phyloP scores from a whole-genome alignment of 306 rosid species.

The Acacia confusa region DNA sequence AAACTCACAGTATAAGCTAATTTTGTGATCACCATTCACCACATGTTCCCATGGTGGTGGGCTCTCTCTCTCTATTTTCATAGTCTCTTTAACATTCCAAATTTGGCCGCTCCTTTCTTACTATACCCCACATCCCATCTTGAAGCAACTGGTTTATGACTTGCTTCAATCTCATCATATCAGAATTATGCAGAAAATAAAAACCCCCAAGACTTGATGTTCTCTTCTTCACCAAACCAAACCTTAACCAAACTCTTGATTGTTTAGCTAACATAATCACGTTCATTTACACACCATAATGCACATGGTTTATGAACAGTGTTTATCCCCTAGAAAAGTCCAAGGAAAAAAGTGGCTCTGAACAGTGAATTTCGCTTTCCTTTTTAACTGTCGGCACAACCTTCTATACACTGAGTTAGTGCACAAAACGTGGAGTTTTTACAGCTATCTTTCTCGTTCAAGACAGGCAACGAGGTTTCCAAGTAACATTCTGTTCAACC shows the following conservation, averaged over 20 bases:
- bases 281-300: neutral
- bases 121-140: neutral
- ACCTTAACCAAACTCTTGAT: neutral
- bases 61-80: neutral
- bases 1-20: neutral
- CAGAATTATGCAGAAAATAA: neutral
- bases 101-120: neutral
- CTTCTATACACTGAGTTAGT: neutral
- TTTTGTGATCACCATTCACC: neutral
- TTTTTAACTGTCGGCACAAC: neutral
- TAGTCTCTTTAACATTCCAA: neutral
- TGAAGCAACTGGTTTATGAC: neutral
- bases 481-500: slow-evolving; percentile 6
- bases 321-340: neutral
- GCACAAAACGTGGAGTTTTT: neutral
- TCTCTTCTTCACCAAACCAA: neutral
- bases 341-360: neutral
- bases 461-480: slow-evolving; percentile 11
- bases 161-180: neutral
- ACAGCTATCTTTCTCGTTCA: slow-evolving; percentile 5
- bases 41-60: neutral
- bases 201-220: neutral
- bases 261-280: neutral
- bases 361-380: neutral
- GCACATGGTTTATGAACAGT: neutral